Conservation (phyloP, 257 asterid genomes). For the Solanum sejunctum region DNA sequence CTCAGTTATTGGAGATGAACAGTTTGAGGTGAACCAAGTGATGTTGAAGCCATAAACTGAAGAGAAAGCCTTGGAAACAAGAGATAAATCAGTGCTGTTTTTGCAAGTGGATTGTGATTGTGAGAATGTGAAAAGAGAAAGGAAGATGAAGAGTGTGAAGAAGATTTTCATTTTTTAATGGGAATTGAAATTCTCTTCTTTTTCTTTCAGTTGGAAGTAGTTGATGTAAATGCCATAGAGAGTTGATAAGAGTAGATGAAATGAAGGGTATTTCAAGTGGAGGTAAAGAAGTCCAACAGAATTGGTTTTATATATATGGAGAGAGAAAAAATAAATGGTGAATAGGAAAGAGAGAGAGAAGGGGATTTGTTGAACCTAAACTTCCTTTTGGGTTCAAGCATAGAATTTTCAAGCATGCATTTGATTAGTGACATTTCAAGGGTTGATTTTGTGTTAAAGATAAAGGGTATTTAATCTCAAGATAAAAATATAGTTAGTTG, state of each 20-base stretch:
- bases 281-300: neutral
- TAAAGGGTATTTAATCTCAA: fast-evolving
- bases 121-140: constrained; percentile 15
- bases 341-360: neutral
- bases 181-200: neutral
- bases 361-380: neutral
- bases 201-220: neutral
- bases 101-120: constrained; percentile 27
- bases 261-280: neutral
- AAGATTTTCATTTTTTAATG: constrained; percentile 17
- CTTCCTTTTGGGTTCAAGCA: neutral
- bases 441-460: no score
- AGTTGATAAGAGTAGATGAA: neutral
- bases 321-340: neutral
- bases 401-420: neutral
- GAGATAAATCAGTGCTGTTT: constrained; percentile 24
- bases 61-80: constrained; percentile 53
- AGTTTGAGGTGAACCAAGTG: constrained; percentile 43
- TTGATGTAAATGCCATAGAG: neutral
- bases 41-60: constrained; percentile 57
- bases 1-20: constrained; percentile 30
- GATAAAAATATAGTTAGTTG: no score
- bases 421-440: neutral
- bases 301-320: neutral
- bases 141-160: constrained; percentile 16